Evolutionary conservation across 495 filamentous ascomycete genomes (phyloP).

Genomic region (Neurospora tetrasperma): DNA sequence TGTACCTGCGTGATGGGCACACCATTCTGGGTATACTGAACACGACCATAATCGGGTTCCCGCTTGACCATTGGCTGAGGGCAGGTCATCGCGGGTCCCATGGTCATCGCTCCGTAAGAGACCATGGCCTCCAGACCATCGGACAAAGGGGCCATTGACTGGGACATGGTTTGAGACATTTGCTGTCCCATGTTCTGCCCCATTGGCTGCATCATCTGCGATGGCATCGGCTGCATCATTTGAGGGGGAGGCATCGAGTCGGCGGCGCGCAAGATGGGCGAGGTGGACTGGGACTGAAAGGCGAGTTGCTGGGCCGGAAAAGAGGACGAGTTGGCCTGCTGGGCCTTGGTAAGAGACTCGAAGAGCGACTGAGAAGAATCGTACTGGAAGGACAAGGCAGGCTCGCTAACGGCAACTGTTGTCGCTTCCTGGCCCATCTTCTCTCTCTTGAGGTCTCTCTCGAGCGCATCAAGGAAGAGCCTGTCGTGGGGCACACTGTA

Average conservation of each 20-base stretch:
- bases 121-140: slow-evolving; percentile 72
- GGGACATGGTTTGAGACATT: slow-evolving; percentile 67
- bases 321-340: slow-evolving; percentile 94
- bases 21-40: slow-evolving; percentile 86
- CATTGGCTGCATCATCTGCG: slow-evolving; percentile 74
- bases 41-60: slow-evolving; percentile 60
- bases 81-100: slow-evolving; percentile 49
- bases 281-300: slow-evolving; percentile 64
- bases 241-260: slow-evolving; percentile 60
- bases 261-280: slow-evolving; percentile 83
- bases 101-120: slow-evolving; percentile 57
- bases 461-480: slow-evolving; percentile 92
- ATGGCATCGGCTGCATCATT: slow-evolving; percentile 49
- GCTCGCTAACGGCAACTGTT: slow-evolving; percentile 90
- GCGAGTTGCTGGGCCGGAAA: slow-evolving; percentile 78
- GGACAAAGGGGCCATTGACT: slow-evolving; percentile 61
- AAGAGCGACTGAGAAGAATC: slow-evolving; percentile 98
- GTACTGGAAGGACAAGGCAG: slow-evolving; percentile 95
- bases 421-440: slow-evolving; percentile 99
- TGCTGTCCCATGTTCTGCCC: slow-evolving; percentile 59
- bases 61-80: slow-evolving; percentile 67
- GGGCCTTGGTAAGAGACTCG: slow-evolving; percentile 98
- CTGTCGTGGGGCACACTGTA: slow-evolving; percentile 98
- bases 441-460: slow-evolving; percentile 94
- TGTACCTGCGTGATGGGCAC: slow-evolving; percentile 72